Conservation (phyloP, 257 asterid species). For the Haberlea rhodopensis region DNA sequence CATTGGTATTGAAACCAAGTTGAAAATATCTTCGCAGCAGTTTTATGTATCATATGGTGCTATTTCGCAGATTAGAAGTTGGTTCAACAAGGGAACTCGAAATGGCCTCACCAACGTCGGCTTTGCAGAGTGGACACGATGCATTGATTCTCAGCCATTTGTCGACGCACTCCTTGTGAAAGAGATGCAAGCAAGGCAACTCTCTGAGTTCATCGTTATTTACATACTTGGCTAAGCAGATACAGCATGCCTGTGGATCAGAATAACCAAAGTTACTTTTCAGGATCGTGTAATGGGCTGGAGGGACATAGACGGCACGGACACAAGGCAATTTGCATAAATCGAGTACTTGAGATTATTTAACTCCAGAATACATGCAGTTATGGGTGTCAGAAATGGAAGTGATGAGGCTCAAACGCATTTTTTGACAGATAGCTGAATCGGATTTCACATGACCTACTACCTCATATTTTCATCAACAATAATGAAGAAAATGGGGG, state of each 20-base stretch:
- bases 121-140: constrained; percentile 91
- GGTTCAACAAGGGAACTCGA: constrained; percentile 54
- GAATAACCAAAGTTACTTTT: not conserved
- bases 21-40: constrained; percentile 1
- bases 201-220: constrained; percentile 89
- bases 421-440: not conserved
- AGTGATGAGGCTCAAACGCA: not conserved
- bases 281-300: not conserved
- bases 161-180: constrained; percentile 93
- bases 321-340: too few relatives aligned
- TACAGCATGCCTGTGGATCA: constrained; percentile 77
- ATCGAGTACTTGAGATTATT: not conserved
- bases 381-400: not conserved
- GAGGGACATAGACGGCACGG: not conserved
- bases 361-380: not conserved
- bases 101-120: constrained; percentile 77
- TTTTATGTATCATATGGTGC: constrained; percentile 15
- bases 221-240: constrained; percentile 80
- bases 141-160: constrained; percentile 94
- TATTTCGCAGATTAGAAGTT: constrained; percentile 51
- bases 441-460: not conserved
- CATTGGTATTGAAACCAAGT: not conserved
- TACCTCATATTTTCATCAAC: constrained; percentile 1
- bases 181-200: constrained; percentile 80
- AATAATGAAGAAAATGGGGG: not conserved